These are phyloP conservation scores for Cystobasidiaceae sp. DNA, from an alignment of 1,284 basidiomycete genomes.

Conservation along the genomic window DNA sequence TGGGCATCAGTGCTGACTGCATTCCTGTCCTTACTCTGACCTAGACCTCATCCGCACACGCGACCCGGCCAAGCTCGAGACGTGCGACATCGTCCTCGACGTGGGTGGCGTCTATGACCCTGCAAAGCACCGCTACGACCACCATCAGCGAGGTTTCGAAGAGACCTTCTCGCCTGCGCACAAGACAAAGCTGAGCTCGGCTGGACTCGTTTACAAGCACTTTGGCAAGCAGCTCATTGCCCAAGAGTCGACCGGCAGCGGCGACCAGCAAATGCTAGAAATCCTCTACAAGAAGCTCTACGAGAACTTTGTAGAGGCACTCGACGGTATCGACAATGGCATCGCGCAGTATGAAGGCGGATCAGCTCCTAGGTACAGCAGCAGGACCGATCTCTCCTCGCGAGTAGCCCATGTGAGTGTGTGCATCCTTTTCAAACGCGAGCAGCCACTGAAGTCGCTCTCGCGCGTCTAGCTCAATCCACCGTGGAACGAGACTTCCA, in stretches of 20 bases:
- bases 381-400: slow-evolving; percentile 71
- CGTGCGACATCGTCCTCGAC: slow-evolving; percentile 94
- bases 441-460: too few relatives aligned
- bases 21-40: slow-evolving; percentile 5
- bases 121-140: slow-evolving; percentile 75
- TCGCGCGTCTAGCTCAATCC: slow-evolving; percentile 62
- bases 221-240: slow-evolving; percentile 59
- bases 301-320: slow-evolving; percentile 53
- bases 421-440: too few relatives aligned
- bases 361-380: slow-evolving; percentile 59
- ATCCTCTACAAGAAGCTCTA: slow-evolving; percentile 86
- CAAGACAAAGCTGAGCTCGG: slow-evolving; percentile 82
- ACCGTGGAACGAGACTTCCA: slow-evolving; percentile 75
- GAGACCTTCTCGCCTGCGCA: slow-evolving; percentile 78
- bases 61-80: slow-evolving; percentile 70
- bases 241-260: slow-evolving; percentile 4
- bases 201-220: slow-evolving; percentile 96
- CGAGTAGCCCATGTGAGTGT: slow-evolving; percentile 58
- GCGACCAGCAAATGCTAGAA: slow-evolving; percentile 61
- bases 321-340: slow-evolving; percentile 96
- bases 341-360: slow-evolving; percentile 65
- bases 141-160: slow-evolving; percentile 90
- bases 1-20: too few relatives aligned
- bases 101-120: slow-evolving; percentile 91
- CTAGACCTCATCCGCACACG: slow-evolving; percentile 72